Base-by-base conservation (phyloP, 805 yeast genomes). In the Lipomyces yamanashiensis region DNA sequence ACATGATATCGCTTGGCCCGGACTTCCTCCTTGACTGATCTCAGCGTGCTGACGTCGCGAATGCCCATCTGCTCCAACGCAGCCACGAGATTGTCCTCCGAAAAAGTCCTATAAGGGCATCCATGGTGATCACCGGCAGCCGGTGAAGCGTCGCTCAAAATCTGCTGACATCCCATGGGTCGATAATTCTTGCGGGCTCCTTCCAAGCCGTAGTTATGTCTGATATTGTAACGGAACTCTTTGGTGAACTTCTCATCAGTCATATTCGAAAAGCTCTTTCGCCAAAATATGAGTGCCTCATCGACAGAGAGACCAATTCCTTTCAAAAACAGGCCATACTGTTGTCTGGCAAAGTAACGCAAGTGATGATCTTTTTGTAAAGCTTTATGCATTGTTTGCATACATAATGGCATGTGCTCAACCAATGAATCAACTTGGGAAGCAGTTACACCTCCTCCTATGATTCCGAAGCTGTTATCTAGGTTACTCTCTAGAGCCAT, bases 171-270 rank as follows among this genome's bases (percentile, higher is more conserved):
- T 73, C 87, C 89, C 87, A 88, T 84, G 2, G 98, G 96, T 71
- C 84, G 84, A 76, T 91, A 92, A 71, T 91, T 89, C 71, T 85
- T 88, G 64, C 97, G 80, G 12, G 88, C 87, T 70, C 99, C 99
- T 77, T 90, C 97, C 62, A 90, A 79, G 54, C 98, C 99, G 74
- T 93, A 95, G 66, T 82, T 84, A 76, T 95, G 98, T 64, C 96
- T 83, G 72, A 95, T 85, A 71, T 89, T 90, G 80, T 95, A 95
- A 65, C 85, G 82, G 79, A 93, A 92, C 73, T 93, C 96, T 76
- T 92, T 92, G 75, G 87, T 85, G 77, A 92, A 92, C 70, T 85
- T 85, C 59, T 91, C 97, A 59, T 85, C 74, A 5, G 87, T 82
- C 76, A 87, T 82, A 10, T 72, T 74, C 5, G 91, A 82, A 76